Conservation (phyloP, 2,329 filamentous ascomycete genomes). For the Cordyceps cicadae region DNA sequence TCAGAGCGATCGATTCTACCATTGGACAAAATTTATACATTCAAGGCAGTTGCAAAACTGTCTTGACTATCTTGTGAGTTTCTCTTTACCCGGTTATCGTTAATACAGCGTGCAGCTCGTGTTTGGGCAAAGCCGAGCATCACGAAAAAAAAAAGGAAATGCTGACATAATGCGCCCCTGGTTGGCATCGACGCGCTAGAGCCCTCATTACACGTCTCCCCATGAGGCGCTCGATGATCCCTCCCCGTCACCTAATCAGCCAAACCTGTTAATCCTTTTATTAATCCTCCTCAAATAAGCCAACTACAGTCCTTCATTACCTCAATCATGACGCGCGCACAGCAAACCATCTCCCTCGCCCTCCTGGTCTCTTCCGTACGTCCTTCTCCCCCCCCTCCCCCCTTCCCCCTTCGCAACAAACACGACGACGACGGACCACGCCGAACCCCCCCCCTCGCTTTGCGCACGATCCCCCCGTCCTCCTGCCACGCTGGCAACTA, state of each 20-base stretch:
- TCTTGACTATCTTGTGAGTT: too few relatives aligned
- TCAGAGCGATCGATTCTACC: too few relatives aligned
- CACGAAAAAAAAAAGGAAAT: background rate
- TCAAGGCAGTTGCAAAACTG: too few relatives aligned
- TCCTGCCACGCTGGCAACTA: background rate
- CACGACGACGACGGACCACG: background rate
- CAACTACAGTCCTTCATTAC: conserved; percentile 12
- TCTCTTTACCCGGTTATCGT: too few relatives aligned
- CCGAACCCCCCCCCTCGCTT: background rate
- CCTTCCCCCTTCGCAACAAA: background rate
- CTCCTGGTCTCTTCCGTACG: conserved; percentile 79
- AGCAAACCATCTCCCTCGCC: conserved; percentile 82
- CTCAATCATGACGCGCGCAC: conserved; percentile 78
- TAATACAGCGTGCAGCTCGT: too few relatives aligned
- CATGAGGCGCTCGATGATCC: background rate
- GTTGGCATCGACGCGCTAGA: conserved; percentile 11
- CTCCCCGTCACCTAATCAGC: background rate
- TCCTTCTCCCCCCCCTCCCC: background rate
- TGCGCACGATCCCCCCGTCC: background rate
- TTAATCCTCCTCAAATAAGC: background rate
- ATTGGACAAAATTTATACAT: too few relatives aligned
- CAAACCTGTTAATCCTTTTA: background rate
- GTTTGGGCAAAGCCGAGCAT: background rate
- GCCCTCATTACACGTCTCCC: conserved; percentile 10
- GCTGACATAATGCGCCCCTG: conserved; percentile 11